phyloP scores from a whole-genome alignment of 2,329 filamentous ascomycete genomes.

The Aspergillus flavus region DNA sequence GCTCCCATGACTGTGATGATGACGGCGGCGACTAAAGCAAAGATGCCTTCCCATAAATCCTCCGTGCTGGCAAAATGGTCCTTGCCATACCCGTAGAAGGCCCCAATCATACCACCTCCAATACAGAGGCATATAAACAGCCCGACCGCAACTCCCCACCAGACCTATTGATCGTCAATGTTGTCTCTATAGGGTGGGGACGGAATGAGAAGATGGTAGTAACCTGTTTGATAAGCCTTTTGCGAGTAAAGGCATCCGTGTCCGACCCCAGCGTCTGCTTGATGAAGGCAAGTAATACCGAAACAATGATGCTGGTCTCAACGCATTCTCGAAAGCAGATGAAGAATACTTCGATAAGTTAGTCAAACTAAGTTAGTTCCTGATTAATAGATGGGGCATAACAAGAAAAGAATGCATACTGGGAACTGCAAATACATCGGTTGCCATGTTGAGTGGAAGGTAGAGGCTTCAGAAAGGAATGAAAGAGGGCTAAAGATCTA shows the following conservation, averaged over 20 bases:
- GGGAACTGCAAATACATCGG: slow-evolving; percentile 20
- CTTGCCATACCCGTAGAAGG: slow-evolving; percentile 70
- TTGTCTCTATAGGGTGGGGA: neutral
- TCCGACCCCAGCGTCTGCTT: slow-evolving; percentile 76
- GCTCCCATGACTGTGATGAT: slow-evolving; percentile 83
- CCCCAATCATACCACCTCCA: slow-evolving; percentile 69
- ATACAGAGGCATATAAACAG: slow-evolving; percentile 67
- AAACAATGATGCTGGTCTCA: slow-evolving; percentile 82
- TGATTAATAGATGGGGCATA: neutral
- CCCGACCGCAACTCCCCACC: slow-evolving; percentile 66
- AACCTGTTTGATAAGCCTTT: slow-evolving; percentile 67
- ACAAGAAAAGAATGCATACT: slow-evolving; percentile 7
- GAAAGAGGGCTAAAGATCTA: neutral
- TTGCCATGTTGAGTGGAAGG: slow-evolving; percentile 8
- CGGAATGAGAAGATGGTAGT: slow-evolving; percentile 7
- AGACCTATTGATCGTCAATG: slow-evolving; percentile 54
- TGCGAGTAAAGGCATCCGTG: slow-evolving; percentile 65
- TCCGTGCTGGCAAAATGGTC: slow-evolving; percentile 70
- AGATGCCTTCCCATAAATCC: slow-evolving; percentile 79
- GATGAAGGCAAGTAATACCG: slow-evolving; percentile 81
- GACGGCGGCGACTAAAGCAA: slow-evolving; percentile 71
- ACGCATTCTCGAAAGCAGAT: slow-evolving; percentile 85
- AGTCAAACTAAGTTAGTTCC: neutral
- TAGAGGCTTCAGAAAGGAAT: neutral
- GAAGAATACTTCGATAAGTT: slow-evolving; percentile 67